A percentile compares a stretch with the other conserved stretches of the same genome.
Evolutionary conservation across 139 green algal genomes (phyloP).

Genomic region (Chlorella sp.): DNA sequence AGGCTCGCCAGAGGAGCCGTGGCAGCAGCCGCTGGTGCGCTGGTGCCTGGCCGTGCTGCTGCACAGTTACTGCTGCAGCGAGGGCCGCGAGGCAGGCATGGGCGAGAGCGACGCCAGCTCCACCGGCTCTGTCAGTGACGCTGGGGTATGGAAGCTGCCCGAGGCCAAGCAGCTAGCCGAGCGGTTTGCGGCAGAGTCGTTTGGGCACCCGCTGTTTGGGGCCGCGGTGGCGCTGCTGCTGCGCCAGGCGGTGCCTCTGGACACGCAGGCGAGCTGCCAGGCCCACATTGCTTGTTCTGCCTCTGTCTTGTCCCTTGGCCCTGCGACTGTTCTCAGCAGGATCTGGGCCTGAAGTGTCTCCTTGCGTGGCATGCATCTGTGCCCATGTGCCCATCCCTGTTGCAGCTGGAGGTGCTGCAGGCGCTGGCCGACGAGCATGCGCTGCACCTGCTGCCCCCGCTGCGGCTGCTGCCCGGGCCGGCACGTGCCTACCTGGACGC

Average conservation of each 20-base stretch:
- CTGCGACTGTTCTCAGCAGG: neutral
- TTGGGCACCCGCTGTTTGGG: slow-evolving; percentile 59
- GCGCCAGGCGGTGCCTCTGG: neutral
- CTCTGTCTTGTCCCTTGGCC: too few species aligned
- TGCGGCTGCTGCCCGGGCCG: slow-evolving; percentile 22
- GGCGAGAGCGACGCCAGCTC: too few species aligned
- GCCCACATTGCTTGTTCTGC: too few species aligned
- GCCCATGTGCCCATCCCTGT: neutral
- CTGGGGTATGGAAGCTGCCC: slow-evolving; percentile 26
- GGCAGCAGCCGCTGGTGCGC: slow-evolving; percentile 44
- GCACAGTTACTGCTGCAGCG: slow-evolving; percentile 28
- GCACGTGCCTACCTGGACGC: slow-evolving; percentile 5
- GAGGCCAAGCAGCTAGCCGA: slow-evolving; percentile 45
- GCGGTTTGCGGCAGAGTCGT: slow-evolving; percentile 48
- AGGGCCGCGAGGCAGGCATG: too few species aligned
- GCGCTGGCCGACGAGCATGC: slow-evolving; percentile 35
- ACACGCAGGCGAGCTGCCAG: slow-evolving; percentile 27
- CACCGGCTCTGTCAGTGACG: neutral
- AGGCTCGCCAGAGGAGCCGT: too few species aligned
- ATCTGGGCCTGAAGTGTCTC: neutral
- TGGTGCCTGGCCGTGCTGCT: slow-evolving; percentile 51
- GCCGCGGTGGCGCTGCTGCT: slow-evolving; percentile 49
- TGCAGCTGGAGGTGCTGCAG: slow-evolving; percentile 47
- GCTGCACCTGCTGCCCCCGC: slow-evolving; percentile 62
- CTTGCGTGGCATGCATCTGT: neutral